A percentile compares a stretch with the other conserved stretches of the same genome.
Conservation (phyloP, 2,329 filamentous ascomycete genomes). For the Paecilomyces dactylethromorphus region DNA sequence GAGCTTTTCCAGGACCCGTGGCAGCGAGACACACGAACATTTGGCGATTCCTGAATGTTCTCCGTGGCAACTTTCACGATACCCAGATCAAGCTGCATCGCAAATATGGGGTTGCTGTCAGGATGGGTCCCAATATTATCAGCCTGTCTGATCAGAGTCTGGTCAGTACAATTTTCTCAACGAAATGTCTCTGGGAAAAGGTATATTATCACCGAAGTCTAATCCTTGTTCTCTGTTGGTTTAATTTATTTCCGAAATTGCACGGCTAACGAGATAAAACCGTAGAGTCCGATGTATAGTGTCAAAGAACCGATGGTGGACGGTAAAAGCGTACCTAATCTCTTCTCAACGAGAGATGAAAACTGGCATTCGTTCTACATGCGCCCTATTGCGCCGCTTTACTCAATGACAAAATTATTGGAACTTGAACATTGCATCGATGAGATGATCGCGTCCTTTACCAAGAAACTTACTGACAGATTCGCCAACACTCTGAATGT, state of each 20-base stretch:
- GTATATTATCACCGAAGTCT: background rate
- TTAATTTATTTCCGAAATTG: too few relatives aligned
- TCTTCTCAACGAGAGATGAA: constrained; percentile 7
- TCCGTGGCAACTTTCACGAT: background rate
- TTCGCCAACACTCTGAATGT: background rate
- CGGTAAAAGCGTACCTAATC: constrained; percentile 2
- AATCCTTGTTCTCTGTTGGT: background rate
- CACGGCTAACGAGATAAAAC: background rate
- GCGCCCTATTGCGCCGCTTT: background rate
- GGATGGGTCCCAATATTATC: constrained; percentile 6
- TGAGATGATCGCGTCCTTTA: background rate
- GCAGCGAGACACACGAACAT: background rate
- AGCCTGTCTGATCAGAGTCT: constrained; percentile 5
- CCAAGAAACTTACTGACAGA: background rate
- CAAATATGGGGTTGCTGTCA: constrained; percentile 6
- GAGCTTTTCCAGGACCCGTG: constrained; percentile 1
- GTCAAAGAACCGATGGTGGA: background rate
- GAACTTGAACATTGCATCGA: constrained; percentile 3
- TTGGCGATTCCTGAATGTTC: background rate
- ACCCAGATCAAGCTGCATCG: constrained; percentile 4
- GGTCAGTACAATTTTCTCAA: background rate
- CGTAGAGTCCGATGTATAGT: background rate
- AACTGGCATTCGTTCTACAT: constrained; percentile 6
- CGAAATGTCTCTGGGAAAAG: constrained; percentile 1
- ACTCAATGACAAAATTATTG: constrained; percentile 1